Conservation (phyloP, 305 asterid species). For the Euphrasia arctica region DNA sequence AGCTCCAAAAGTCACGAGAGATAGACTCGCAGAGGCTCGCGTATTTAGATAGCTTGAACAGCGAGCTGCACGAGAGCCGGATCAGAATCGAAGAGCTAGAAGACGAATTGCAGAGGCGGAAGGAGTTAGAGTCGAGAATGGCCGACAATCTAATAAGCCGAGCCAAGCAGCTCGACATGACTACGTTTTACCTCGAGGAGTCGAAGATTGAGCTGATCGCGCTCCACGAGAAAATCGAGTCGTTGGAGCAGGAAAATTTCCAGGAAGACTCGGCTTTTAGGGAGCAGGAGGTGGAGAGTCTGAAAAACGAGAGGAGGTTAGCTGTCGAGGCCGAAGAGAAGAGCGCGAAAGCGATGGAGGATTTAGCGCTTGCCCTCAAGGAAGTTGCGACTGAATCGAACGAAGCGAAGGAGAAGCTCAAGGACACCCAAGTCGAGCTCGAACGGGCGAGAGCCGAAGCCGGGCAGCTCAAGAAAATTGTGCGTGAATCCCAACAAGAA, state of each 20-base stretch:
- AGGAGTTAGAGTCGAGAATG: conserved; percentile 37
- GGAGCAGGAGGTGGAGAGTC: conserved; percentile 32
- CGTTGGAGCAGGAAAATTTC: conserved; percentile 22
- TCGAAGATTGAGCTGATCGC: conserved; percentile 42
- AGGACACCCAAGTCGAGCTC: conserved; percentile 32
- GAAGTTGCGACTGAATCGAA: conserved; percentile 84
- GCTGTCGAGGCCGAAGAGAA: conserved; percentile 74
- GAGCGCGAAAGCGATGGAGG: conserved; percentile 84
- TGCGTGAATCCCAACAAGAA: conserved; percentile 46
- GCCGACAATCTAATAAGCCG: conserved; percentile 34
- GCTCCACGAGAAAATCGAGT: conserved; percentile 37
- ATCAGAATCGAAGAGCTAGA: conserved; percentile 45
- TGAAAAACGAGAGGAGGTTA: conserved; percentile 46
- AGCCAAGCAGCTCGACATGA: conserved; percentile 39
- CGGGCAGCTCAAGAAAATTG: conserved; percentile 36
- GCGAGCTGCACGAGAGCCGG: conserved; percentile 37
- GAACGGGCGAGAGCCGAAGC: conserved; percentile 42
- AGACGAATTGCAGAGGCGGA: conserved; percentile 39
- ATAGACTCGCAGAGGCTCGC: conserved; percentile 44
- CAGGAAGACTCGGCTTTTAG: conserved; percentile 9
- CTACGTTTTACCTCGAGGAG: conserved; percentile 49
- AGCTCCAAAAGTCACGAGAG: conserved; percentile 30
- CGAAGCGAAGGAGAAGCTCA: conserved; percentile 53
- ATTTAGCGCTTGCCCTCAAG: conserved; percentile 61
- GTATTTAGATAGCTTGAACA: conserved; percentile 29